phyloP scores from a whole-genome alignment of 306 rosid species.

The Vigna angularis region DNA sequence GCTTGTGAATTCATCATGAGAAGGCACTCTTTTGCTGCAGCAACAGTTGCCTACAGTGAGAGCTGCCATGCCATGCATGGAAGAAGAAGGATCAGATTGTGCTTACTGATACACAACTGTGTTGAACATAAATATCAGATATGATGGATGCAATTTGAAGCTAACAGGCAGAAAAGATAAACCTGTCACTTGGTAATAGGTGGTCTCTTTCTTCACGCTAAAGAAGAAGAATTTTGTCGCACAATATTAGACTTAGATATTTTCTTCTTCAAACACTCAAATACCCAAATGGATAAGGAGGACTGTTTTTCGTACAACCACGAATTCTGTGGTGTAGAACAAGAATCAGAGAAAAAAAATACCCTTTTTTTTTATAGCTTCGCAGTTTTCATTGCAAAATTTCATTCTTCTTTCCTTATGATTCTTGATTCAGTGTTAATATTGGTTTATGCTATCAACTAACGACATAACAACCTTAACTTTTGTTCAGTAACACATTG shows the following conservation, averaged over 20 bases:
- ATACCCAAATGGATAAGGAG: slow-evolving; percentile 23
- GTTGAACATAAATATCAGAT: background rate
- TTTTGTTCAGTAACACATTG: no score
- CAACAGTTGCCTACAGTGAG: slow-evolving; percentile 43
- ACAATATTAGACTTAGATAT: slow-evolving; percentile 14
- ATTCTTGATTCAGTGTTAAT: no score
- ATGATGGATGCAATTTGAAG: slow-evolving; percentile 1
- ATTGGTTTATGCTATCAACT: no score
- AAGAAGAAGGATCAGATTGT: slow-evolving; percentile 3
- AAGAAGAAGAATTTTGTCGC: background rate
- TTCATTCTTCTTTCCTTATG: no score
- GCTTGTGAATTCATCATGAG: slow-evolving; percentile 10
- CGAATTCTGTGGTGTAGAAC: slow-evolving; percentile 1
- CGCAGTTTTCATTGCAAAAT: no score
- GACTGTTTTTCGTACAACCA: background rate
- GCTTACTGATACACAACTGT: background rate
- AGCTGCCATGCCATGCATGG: slow-evolving; percentile 53
- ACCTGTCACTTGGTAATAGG: slow-evolving; percentile 28
- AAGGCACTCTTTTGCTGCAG: slow-evolving; percentile 16
- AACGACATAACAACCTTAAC: no score
- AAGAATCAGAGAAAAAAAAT: background rate
- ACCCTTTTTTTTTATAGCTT: no score
- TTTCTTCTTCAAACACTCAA: slow-evolving; percentile 31
- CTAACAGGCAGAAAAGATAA: slow-evolving; percentile 15
- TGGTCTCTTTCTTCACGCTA: slow-evolving; percentile 18